Base-by-base conservation (phyloP, 176 grass and related monocot genomes). In the Oryza rufipogon region DNA sequence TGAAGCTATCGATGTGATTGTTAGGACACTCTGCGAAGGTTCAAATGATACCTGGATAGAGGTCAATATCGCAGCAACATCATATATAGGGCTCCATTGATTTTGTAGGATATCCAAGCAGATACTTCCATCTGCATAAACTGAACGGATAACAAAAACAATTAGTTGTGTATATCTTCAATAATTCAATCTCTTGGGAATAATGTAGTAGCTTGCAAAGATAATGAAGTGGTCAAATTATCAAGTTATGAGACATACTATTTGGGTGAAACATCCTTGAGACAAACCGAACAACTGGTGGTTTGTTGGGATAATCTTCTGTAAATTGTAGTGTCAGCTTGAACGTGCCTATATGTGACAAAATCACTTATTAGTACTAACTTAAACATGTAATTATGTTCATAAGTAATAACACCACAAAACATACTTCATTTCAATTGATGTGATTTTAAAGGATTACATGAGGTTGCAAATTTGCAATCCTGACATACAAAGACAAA, bases 21-120 rank as follows among this genome's bases (percentile, higher is more conserved):
- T 30, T 15, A 68, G 23, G 2, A 41, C 5, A 48, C 9, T 20
- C 61, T 73, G 30, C 56, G 32, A 22, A 70, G 65, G 23, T 23
- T 13, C 28, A 76, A 30, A 76, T 49, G 9, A 84, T 89, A 95
- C 96, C 91, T 98, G 96, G 73, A 98, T 87, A 75, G 93, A 98
- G 65, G 93, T 98, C 75, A 95, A 70, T 92, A 98, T 98, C 26
- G 96, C 96, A 2, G 96, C 96, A 84, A 98, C 96, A 89, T 98
- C 93, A 86, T 98, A 98, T 83, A 98, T 98, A 25, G 96, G 96
- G 71, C 96, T 98, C 96, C 96, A 98, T 68, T 98, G 96, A 68
- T 95, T 98, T 81, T 98, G 96, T 74, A 98, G 81, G 72, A 98
- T 95, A 73, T 98, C 96, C 87, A 98, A 92, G 66, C 93, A 98